Conservation (phyloP, 352 stramenopile genomes). For the Globisporangium rhizosaccharum region DNA sequence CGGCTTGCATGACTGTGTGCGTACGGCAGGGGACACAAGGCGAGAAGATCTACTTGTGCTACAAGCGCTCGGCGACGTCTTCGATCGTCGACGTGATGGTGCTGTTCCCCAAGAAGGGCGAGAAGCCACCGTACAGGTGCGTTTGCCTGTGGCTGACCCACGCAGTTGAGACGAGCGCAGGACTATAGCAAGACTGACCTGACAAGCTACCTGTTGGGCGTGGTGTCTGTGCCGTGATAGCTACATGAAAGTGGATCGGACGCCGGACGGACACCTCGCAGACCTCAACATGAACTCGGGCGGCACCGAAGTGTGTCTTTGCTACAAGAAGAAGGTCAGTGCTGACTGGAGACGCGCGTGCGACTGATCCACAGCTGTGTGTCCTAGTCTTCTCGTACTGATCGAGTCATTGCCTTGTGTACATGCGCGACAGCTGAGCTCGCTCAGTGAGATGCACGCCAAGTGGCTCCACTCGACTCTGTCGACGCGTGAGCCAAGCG, state of each 20-base stretch:
- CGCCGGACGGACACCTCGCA: conserved; percentile 54
- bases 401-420: background rate
- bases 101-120: conserved; percentile 79
- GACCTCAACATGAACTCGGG: conserved; percentile 73
- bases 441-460: conserved; percentile 32
- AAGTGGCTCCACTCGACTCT: conserved; percentile 32
- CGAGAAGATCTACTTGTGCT: conserved; percentile 77
- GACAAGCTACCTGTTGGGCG: too few species aligned
- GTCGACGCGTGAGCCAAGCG: background rate
- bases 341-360: background rate
- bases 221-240: conserved; percentile 16
- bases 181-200: background rate
- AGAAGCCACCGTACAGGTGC: conserved; percentile 78
- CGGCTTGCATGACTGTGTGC: background rate
- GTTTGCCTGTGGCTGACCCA: background rate
- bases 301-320: conserved; percentile 68
- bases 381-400: background rate
- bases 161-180: background rate
- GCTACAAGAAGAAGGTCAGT: conserved; percentile 78
- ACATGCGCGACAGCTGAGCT: conserved; percentile 18
- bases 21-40: conserved; percentile 61
- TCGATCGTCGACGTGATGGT: conserved; percentile 63
- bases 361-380: too few species aligned
- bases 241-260: conserved; percentile 75
- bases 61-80: conserved; percentile 56